Evolutionary conservation across 2,329 filamentous ascomycete species (phyloP).

Genomic region (Aspergillus arachidicola): DNA sequence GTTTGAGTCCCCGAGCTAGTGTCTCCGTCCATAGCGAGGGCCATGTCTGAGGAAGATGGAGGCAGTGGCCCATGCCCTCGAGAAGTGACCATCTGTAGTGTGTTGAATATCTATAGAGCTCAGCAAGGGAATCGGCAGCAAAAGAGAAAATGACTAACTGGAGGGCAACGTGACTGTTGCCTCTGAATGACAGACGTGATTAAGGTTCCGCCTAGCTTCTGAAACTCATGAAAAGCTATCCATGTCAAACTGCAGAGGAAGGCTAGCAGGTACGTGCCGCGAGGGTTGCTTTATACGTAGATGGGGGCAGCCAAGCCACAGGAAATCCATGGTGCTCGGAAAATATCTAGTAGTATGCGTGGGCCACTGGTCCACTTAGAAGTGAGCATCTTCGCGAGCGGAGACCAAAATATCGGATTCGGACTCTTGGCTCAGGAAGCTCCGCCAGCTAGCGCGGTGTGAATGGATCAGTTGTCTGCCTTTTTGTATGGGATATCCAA

Average conservation of each 20-base stretch:
- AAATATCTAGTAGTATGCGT: not conserved
- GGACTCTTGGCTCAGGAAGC: not conserved
- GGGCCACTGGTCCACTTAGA: not conserved
- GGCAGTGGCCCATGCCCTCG: not conserved
- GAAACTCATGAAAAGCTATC: not conserved
- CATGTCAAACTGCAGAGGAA: not conserved
- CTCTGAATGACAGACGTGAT: not conserved
- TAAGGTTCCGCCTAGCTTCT: not conserved
- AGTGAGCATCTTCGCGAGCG: not conserved
- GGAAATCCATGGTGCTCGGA: not conserved
- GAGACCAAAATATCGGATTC: not conserved
- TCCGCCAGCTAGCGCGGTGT: not conserved
- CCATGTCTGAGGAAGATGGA: not conserved
- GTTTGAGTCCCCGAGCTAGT: not conserved
- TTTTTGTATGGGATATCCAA: too few relatives aligned
- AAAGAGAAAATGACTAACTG: not conserved
- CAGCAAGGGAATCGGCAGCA: not conserved
- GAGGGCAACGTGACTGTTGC: not conserved
- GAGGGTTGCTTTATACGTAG: not conserved
- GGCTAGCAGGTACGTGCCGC: not conserved
- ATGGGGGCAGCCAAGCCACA: not conserved
- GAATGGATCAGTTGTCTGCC: too few relatives aligned
- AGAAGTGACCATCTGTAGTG: not conserved
- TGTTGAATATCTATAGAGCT: not conserved
- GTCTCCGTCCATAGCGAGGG: not conserved